Percentiles rank a stretch among this genome's conserved stretches.
phyloP scores from a whole-genome alignment of 306 rosid species.

The Glycyrrhiza uralensis region DNA sequence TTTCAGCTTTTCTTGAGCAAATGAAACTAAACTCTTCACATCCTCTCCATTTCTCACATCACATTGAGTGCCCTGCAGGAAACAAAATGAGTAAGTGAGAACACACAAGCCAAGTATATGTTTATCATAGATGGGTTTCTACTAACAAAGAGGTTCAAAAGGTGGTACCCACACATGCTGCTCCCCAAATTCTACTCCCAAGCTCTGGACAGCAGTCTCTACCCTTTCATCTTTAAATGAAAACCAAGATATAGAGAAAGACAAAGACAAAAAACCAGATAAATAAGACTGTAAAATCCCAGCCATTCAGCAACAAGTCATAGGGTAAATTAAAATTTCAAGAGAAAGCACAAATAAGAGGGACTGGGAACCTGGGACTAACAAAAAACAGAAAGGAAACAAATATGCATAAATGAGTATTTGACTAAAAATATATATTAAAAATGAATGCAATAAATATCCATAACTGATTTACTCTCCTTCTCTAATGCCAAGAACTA shows the following conservation, averaged over 20 bases:
- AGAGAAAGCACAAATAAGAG: background rate
- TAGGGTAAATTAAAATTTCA: conserved; percentile 3
- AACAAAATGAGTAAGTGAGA: conserved; percentile 26
- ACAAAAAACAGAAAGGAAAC: background rate
- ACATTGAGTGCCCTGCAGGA: conserved; percentile 74
- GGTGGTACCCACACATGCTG: conserved; percentile 97
- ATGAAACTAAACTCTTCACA: conserved; percentile 76
- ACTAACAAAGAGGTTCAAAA: conserved; percentile 36
- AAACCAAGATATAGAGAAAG: conserved; percentile 15
- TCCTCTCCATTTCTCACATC: conserved; percentile 82
- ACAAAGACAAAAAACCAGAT: conserved; percentile 4
- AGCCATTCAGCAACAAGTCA: background rate
- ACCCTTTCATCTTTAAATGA: conserved; percentile 59
- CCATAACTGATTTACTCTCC: background rate
- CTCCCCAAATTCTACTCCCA: conserved; percentile 74
- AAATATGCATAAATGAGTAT: background rate
- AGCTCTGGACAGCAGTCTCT: conserved; percentile 53
- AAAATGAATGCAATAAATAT: background rate
- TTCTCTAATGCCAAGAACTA: background rate
- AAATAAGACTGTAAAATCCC: conserved; percentile 5
- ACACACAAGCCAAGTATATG: conserved; percentile 11
- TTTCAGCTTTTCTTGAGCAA: conserved; percentile 66
- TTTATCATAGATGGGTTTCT: background rate
- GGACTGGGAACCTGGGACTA: background rate
- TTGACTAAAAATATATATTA: background rate